Evolutionary conservation across 768 basidiomycete genomes (phyloP), one percentile per base, ranked within the genome.

Genomic region (Dioszegia aurantiaca): DNA sequence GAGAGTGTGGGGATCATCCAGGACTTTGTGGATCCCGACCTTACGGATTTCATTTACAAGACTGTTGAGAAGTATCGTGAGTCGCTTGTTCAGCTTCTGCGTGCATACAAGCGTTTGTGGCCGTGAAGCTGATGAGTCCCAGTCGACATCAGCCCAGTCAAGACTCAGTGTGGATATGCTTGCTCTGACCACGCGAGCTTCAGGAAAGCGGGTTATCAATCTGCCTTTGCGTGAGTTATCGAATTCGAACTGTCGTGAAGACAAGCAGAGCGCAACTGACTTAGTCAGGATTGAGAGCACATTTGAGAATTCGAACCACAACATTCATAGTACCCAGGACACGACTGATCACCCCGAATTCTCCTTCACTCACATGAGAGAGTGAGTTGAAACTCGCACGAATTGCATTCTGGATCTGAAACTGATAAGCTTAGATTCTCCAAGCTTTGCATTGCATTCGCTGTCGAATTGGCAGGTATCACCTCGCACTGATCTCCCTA

Each of bases 111-210:
- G n/a, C 41, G 27, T 21, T 14, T 6, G 12, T 26, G 19, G 4
- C 21, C 19, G n/a, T 14, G 33, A 24, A 17, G 49, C 49, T 51
- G 12, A 51, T 60, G n/a, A n/a, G 52, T 54, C 31, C 16, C 45
- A 73, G 70, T 93, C 55, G 82, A 84, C 70, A 90, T 94, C 63
- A 90, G 91, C 26, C 89, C 83, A 67, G 86, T 84, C 26, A 85
- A 89, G 80, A 95, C 92, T 56, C 81, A 87, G 80, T 94, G 92
- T 79, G 90, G 75, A 33, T 94, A 95, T 71, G 90, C 90, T 52
- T 95, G 91, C 81, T 89, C 87, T 65, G 91, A 94, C 77, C 90
- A 93, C 60, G 64, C 69, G 26, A 58, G 36, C 62, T 70, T 75
- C 72, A 64, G 67, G 64, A 67, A 73, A 79, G 89, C 87, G 48